These are phyloP conservation scores for Corylus avellana DNA, from an alignment of 306 rosid genomes.

Conservation along the genomic window DNA sequence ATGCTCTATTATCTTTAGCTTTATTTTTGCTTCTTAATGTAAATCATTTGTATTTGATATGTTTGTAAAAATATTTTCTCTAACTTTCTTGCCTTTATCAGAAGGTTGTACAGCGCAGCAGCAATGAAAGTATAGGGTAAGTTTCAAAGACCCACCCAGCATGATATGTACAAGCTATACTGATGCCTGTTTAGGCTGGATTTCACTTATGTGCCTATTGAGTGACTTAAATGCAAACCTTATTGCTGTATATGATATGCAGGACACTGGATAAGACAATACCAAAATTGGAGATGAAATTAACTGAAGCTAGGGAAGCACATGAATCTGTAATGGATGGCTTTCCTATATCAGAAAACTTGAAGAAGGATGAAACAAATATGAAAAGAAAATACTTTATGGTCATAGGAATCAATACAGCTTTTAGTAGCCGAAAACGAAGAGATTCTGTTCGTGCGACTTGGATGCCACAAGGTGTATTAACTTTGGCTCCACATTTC, in stretches of 20 bases:
- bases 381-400: conserved; percentile 64
- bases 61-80: background rate
- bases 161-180: conserved; percentile 50
- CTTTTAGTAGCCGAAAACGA: conserved; percentile 77
- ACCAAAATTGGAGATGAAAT: conserved; percentile 52
- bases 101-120: conserved; percentile 42
- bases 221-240: conserved; percentile 21
- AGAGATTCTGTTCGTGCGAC: conserved; percentile 89
- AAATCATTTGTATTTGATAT: background rate
- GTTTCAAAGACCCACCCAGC: conserved; percentile 42
- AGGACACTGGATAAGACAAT: conserved; percentile 59
- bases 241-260: conserved; percentile 33
- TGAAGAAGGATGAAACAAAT: conserved; percentile 40
- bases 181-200: conserved; percentile 26
- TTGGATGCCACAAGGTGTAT: conserved; percentile 94
- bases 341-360: conserved; percentile 42
- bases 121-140: conserved; percentile 46
- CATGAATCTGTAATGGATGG: conserved; percentile 41
- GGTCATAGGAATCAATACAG: conserved; percentile 90
- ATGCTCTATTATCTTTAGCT: background rate
- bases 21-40: conserved; percentile 4
- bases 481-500: background rate
- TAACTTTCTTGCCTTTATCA: conserved; percentile 20
- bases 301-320: conserved; percentile 41
- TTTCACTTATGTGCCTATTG: conserved; percentile 21